Evolutionary conservation across 129 eudicot genomes (phyloP), one percentile per base, ranked within the genome.

Genomic region (Lactuca saligna): DNA sequence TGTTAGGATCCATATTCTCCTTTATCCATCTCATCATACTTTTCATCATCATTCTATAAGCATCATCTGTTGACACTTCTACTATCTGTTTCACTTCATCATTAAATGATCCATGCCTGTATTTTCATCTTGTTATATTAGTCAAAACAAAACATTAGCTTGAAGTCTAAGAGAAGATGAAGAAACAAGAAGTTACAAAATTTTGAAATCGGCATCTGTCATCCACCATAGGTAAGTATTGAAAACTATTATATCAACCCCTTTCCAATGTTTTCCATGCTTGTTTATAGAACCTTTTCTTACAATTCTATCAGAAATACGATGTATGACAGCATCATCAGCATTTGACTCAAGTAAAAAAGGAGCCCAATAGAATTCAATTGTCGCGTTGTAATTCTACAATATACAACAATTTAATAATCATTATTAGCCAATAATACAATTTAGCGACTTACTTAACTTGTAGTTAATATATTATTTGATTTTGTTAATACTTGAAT

Each of bases 351-450:
- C 99, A 1, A 93, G 81, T 35, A 93, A 84, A 71, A 93, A 93
- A 2, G 98, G 99, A 17, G 99, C 99, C 99, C 99, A 93, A 55
- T 93, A 93, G 80, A 93, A 93, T 75, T 93, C 99, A 37, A 93
- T 89, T 3, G 90, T 93, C 25, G 99, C 90, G 39, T 93, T 89
- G 64, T 93, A 93, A 12, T 93, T 88, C 98, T 90, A 62, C 48
- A 76, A 54, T 14, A 41, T 25, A 25, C 29, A 25, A 25, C 29
- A 25, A 25, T 44, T n/a, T 17, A 48, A 16, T 37, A 7, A 9
- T 5, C 32, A 44, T 53, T 9, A 11, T 10, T 10, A 13, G 48
- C 5, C 50, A 67, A 14, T 4, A 14, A 50, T 65, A 31, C 54
- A 50, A 50, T 7, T 64, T 39, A 7, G 44, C 7, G 2, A 7